Evolutionary conservation across 345 rosid species (phyloP).

Genomic region (Corymbia maculata): DNA sequence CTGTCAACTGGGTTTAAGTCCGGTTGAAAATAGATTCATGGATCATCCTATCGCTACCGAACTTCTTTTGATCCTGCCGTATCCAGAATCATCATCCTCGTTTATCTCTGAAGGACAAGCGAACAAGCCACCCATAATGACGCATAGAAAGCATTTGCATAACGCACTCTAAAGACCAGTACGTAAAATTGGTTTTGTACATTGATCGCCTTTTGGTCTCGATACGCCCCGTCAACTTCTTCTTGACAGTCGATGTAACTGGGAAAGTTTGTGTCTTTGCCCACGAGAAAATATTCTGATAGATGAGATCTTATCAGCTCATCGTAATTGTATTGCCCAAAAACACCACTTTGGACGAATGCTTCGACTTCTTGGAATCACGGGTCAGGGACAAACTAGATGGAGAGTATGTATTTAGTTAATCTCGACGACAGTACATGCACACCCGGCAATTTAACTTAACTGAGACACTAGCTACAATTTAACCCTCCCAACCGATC

Average conservation of each 20-base stretch:
- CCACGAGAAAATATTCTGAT: conserved; percentile 31
- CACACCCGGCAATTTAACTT: too few relatives aligned
- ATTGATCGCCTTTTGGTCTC: conserved; percentile 31
- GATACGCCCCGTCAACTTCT: conserved; percentile 36
- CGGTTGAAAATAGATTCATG: conserved; percentile 12
- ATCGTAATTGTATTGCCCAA: conserved; percentile 28
- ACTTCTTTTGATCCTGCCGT: conserved; percentile 46
- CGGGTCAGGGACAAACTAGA: conserved; percentile 26
- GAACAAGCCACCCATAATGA: background rate
- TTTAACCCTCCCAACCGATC: background rate
- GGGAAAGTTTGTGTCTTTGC: conserved; percentile 34
- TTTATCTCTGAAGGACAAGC: conserved; percentile 23
- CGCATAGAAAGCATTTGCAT: background rate
- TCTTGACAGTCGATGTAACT: conserved; percentile 47
- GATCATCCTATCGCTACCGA: conserved; percentile 47
- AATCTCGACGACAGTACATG: background rate
- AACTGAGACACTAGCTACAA: background rate
- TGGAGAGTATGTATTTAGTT: background rate
- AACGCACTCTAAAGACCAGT: background rate
- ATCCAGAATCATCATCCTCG: conserved; percentile 47
- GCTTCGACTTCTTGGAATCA: conserved; percentile 36
- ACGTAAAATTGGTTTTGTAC: background rate
- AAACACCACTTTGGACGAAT: conserved; percentile 30
- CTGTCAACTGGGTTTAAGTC: background rate
- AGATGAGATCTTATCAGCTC: conserved; percentile 38